These are phyloP conservation scores for Fusarium agapanthi DNA, from an alignment of 2,329 filamentous ascomycete genomes.

Conservation along the genomic window DNA sequence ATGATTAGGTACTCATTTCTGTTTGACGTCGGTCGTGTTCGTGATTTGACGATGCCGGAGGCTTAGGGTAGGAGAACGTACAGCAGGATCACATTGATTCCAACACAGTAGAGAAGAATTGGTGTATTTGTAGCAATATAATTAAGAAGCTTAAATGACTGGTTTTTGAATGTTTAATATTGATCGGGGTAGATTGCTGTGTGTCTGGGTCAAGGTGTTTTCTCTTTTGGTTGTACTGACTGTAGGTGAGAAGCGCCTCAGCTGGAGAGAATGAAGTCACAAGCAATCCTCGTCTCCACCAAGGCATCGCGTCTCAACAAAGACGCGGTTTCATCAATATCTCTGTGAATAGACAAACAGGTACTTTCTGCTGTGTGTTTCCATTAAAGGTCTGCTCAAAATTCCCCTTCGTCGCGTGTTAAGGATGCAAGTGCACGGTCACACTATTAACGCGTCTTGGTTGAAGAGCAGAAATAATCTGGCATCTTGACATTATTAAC, in stretches of 20 bases:
- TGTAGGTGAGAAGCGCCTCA: accelerated
- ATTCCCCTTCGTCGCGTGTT: too few relatives aligned
- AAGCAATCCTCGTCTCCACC: accelerated
- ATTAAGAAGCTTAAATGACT: too few relatives aligned
- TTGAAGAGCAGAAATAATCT: background rate
- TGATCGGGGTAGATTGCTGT: background rate
- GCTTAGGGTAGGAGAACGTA: background rate
- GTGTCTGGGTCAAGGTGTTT: accelerated
- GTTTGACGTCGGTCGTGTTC: too few relatives aligned
- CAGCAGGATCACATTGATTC: accelerated
- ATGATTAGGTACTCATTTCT: background rate
- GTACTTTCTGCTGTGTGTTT: accelerated
- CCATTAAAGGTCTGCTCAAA: accelerated
- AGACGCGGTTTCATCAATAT: too few relatives aligned
- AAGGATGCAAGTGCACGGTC: accelerated
- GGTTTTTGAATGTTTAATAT: accelerated
- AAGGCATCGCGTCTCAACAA: too few relatives aligned
- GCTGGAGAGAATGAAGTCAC: accelerated
- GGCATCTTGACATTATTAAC: background rate
- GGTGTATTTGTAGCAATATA: too few relatives aligned
- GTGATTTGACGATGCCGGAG: too few relatives aligned
- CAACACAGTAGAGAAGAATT: too few relatives aligned
- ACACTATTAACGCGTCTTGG: background rate
- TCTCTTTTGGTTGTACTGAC: accelerated
- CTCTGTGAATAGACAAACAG: accelerated